A percentile compares a stretch with the other conserved stretches of the same genome.
phyloP scores from a whole-genome alignment of 179 eudicot species.

The Spinacia oleracea region DNA sequence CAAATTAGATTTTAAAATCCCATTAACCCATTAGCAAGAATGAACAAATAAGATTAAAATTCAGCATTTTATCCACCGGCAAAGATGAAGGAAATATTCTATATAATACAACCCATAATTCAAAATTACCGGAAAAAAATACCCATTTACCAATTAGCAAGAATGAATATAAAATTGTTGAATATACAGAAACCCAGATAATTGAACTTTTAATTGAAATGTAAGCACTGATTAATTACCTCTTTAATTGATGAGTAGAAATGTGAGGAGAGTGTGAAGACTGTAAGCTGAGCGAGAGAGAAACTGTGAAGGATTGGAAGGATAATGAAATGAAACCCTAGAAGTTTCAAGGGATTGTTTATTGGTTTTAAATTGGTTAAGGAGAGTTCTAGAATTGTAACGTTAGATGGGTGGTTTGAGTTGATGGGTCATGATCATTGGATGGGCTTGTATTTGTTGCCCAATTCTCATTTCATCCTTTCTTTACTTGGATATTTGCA shows the following conservation, averaged over 20 bases:
- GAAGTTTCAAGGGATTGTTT: conserved; percentile 26
- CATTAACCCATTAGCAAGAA: neutral
- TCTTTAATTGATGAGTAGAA: neutral
- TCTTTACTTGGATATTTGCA: no score
- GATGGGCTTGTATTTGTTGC: conserved; percentile 1
- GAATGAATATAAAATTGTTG: no score
- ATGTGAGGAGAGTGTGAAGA: neutral
- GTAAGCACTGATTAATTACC: neutral
- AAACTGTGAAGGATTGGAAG: conserved; percentile 12
- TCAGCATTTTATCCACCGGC: neutral
- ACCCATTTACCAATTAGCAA: neutral
- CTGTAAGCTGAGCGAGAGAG: conserved; percentile 1
- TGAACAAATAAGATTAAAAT: neutral
- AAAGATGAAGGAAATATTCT: neutral
- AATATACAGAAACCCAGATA: neutral
- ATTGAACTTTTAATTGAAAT: neutral
- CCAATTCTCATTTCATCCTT: neutral
- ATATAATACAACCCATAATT: neutral
- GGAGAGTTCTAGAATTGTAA: conserved; percentile 42
- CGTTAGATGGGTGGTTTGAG: conserved; percentile 10
- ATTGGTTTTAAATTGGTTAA: neutral
- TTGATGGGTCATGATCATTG: conserved; percentile 11
- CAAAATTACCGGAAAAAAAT: neutral
- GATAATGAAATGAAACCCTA: conserved; percentile 57
- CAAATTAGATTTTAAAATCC: neutral